These are phyloP conservation scores for Paraphoma chrysanthemicola DNA, from an alignment of 2,329 filamentous ascomycete species.

Conservation along the genomic window DNA sequence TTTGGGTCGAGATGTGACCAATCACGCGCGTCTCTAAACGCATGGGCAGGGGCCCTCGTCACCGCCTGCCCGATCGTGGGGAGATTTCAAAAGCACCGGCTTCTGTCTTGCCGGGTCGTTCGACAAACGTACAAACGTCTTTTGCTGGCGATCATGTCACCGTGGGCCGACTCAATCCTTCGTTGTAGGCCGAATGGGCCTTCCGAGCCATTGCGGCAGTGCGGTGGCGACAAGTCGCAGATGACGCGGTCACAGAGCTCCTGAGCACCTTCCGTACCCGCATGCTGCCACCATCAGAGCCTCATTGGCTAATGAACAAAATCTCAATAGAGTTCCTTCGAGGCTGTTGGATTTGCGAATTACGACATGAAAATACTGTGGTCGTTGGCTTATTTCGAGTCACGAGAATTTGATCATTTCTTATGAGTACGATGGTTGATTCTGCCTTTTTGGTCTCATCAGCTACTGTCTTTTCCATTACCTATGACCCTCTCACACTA, in stretches of 20 bases:
- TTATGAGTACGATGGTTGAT: too few species aligned
- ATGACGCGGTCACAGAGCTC: background rate
- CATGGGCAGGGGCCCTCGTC: conserved; percentile 5
- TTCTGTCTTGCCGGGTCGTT: conserved; percentile 19
- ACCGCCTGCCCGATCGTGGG: conserved; percentile 27
- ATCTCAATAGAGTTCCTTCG: too few species aligned
- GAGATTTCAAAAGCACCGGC: conserved; percentile 25
- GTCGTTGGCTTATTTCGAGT: background rate
- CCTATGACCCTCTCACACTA: too few species aligned
- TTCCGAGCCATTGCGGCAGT: background rate
- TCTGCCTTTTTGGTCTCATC: too few species aligned
- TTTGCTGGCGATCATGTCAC: conserved; percentile 25
- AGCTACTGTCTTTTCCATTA: too few species aligned
- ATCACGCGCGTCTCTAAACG: conserved; percentile 12
- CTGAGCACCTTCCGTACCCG: background rate
- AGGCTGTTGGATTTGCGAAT: background rate
- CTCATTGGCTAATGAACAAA: background rate
- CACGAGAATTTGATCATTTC: too few species aligned
- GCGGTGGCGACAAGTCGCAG: background rate
- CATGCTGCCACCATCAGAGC: background rate
- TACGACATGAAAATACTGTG: background rate
- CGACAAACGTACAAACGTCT: conserved; percentile 12
- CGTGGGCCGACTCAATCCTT: conserved; percentile 12
- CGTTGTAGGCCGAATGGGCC: background rate
- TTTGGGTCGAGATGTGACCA: conserved; percentile 8